Evolutionary conservation across 176 grass and related monocot species (phyloP), one percentile per base, ranked within the genome.

Genomic region (Hordeum vulgare): DNA sequence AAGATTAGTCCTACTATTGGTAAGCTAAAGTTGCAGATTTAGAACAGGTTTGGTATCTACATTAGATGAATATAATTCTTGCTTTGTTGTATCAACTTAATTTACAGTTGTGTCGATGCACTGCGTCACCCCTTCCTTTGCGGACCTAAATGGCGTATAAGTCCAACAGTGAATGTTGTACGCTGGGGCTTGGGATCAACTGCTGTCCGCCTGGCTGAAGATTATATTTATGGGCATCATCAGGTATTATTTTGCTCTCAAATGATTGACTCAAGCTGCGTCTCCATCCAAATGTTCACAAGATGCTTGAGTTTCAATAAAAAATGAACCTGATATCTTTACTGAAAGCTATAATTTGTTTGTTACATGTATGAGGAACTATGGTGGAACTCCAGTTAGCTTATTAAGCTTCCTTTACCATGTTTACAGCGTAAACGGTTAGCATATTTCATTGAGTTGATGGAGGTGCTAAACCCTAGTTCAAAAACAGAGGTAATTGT

Each of bases 101-200:
- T 37, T 35, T 85, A 67, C 80, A 98, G 96, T 81, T 98, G 93
- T 66, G 29, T 95, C 33, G 90, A 94, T 90, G 93, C 96, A 79
- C 82, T 98, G 57, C 88, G 96, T 29, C 93, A 98, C 62, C 96
- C 96, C 9, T 98, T 98, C 88, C 85, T 98, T 27, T 98, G 96
- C 90, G 96, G 96, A 47, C 93, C 96, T 34, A 98, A 74, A 87
- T 98, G 96, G 96, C 90, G 93, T 35, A 85, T 93, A 86, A 90
- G 74, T 67, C 90, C 93, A 66, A 94, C 96, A 40, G 85, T 88
- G 21, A 59, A 85, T 86, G 61, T 98, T n/a, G 79, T 95, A 25
- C 72, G 89, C 21, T 98, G 96, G 96, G 89, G 96, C 34, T 84
- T 98, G 85, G 93, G 96, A 49, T 98, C 96, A 62, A 98, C 96